A percentile compares a stretch with the other conserved stretches of the same genome.
phyloP scores from a whole-genome alignment of 2,329 filamentous ascomycete species.

The Phaeosphaeriaceae sp. region DNA sequence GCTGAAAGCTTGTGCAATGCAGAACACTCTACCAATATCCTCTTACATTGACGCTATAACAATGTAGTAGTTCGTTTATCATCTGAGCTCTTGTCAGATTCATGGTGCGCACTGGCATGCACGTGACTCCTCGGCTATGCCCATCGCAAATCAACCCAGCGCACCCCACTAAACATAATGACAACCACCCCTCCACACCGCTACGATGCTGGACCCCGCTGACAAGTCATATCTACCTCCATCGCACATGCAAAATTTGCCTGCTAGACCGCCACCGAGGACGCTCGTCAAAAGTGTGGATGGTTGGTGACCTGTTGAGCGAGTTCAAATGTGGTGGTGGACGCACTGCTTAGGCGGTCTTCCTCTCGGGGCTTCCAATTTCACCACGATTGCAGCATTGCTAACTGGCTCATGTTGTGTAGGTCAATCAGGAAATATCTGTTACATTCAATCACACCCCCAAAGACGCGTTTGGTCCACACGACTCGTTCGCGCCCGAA shows the following conservation, averaged over 20 bases:
- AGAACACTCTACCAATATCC: background rate
- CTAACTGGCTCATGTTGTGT: constrained; percentile 24
- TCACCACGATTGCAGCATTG: constrained; percentile 13
- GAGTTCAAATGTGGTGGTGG: constrained; percentile 9
- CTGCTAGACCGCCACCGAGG: background rate
- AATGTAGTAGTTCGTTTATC: background rate
- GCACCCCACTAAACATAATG: background rate
- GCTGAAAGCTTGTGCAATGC: background rate
- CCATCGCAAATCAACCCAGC: background rate
- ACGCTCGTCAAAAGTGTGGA: background rate
- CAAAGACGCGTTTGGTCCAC: constrained; percentile 6
- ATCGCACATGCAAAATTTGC: constrained; percentile 4
- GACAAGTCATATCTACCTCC: constrained; percentile 5
- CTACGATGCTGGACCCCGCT: constrained; percentile 11
- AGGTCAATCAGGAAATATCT: constrained; percentile 10
- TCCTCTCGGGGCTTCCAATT: background rate
- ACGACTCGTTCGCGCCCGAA: constrained; percentile 15
- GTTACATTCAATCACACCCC: constrained; percentile 8
- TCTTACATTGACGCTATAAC: background rate
- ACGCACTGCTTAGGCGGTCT: constrained; percentile 16
- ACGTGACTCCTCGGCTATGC: background rate
- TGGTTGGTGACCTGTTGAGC: constrained; percentile 11
- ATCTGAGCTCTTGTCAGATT: background rate
- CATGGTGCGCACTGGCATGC: background rate
- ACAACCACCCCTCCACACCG: constrained; percentile 20